phyloP scores from a whole-genome alignment of 2,329 filamentous ascomycete genomes.

The Pyrenochaeta sp. region DNA sequence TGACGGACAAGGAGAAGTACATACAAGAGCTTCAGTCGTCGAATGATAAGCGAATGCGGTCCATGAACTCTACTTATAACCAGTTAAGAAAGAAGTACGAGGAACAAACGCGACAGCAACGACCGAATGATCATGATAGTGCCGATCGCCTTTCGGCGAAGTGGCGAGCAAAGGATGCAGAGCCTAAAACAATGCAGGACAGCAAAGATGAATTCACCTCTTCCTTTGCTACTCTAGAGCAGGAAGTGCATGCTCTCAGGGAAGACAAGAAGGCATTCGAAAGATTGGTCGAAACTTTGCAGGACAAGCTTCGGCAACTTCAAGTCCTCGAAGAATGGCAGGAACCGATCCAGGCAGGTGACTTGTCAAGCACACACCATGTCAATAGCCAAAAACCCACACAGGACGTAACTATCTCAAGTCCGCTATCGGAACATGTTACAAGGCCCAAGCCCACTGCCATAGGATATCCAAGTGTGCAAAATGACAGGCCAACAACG shows the following conservation, averaged over 20 bases:
- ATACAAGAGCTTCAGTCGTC: slow-evolving; percentile 35
- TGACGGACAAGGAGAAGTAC: slow-evolving; percentile 37
- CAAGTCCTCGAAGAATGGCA: slow-evolving; percentile 37
- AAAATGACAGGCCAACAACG: slow-evolving; percentile 28
- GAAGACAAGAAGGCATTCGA: slow-evolving; percentile 45
- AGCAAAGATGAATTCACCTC: slow-evolving; percentile 33
- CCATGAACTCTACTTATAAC: slow-evolving; percentile 33
- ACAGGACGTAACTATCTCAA: slow-evolving; percentile 19
- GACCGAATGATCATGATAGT: slow-evolving; percentile 15
- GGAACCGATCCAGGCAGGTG: slow-evolving; percentile 14
- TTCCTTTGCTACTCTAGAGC: slow-evolving; percentile 38
- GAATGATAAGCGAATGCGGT: slow-evolving; percentile 30
- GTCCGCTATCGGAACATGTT: slow-evolving; percentile 16
- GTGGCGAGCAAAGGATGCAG: slow-evolving; percentile 35
- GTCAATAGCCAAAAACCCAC: slow-evolving; percentile 14
- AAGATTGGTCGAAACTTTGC: slow-evolving; percentile 38
- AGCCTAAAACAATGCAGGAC: slow-evolving; percentile 37
- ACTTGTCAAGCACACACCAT: slow-evolving; percentile 15
- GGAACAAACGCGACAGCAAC: slow-evolving; percentile 20
- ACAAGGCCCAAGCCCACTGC: slow-evolving; percentile 15
- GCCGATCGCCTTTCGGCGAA: slow-evolving; percentile 23
- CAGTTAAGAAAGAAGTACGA: slow-evolving; percentile 28
- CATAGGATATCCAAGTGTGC: slow-evolving; percentile 15
- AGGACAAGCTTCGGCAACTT: slow-evolving; percentile 41
- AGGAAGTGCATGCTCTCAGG: slow-evolving; percentile 36